Percentiles rank a stretch among this genome's conserved stretches.
Conservation (phyloP, 306 rosid species). For the Myrica gale region DNA sequence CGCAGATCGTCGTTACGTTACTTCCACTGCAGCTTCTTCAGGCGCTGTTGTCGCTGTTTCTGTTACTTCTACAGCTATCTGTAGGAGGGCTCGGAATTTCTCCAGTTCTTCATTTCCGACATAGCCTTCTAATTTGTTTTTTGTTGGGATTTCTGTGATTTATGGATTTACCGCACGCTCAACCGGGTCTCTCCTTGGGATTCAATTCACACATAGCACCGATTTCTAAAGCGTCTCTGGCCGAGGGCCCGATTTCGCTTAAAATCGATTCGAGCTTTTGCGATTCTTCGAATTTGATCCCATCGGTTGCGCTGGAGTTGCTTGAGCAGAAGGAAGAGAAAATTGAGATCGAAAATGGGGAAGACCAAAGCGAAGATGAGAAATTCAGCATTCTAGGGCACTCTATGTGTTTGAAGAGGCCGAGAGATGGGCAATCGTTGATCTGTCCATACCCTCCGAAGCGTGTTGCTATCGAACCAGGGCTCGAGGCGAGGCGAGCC, state of each 20-base stretch:
- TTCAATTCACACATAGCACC: conserved; percentile 43
- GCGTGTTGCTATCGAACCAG: conserved; percentile 42
- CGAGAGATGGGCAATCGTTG: conserved; percentile 35
- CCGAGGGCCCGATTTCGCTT: conserved; percentile 35
- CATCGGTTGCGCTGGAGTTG: conserved; percentile 33
- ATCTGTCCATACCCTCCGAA: conserved; percentile 36
- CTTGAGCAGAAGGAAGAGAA: conserved; percentile 39
- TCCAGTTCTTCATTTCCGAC: background rate
- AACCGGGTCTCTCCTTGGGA: conserved; percentile 59
- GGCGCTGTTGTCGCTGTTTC: conserved; percentile 69
- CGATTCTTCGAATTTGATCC: conserved; percentile 25
- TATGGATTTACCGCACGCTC: conserved; percentile 52
- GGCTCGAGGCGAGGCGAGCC: conserved; percentile 35
- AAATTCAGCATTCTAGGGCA: conserved; percentile 59
- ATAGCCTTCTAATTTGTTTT: no score
- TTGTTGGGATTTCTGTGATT: background rate
- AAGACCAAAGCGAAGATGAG: conserved; percentile 41
- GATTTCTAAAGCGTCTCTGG: conserved; percentile 8
- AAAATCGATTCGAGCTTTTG: conserved; percentile 31
- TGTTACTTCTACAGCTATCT: conserved; percentile 53
- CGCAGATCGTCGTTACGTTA: conserved; percentile 35
- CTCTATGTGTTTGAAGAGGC: conserved; percentile 50
- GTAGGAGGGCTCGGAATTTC: background rate
- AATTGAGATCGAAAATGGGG: conserved; percentile 34
- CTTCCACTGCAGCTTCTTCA: conserved; percentile 39